Base-by-base conservation (phyloP, 768 basidiomycete genomes). In the Leccinum incarnatum region DNA sequence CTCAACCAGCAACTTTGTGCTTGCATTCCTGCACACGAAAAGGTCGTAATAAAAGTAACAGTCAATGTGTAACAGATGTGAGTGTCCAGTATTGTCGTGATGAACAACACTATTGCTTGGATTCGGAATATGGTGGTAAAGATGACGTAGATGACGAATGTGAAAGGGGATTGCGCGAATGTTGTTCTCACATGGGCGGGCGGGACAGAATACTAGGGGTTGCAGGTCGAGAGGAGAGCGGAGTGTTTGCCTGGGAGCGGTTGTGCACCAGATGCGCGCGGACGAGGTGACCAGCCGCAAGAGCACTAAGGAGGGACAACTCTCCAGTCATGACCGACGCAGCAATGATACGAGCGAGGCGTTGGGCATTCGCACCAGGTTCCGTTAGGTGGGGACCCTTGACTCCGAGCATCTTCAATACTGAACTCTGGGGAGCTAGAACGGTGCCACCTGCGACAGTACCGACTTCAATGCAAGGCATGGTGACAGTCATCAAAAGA, bases 381-480 rank as follows among this genome's bases (percentile, higher is more conserved):
- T 83, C 77, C 11, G 89, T 88, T 0, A 86, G 81, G 75, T 98
- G 91, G 0, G 97, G 91, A 55, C 97, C 97, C 59, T 83, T 86
- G 69, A 98, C 77, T 36, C 95, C 96, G 53, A 99, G 88, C 89
- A 98, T 87, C 51, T 96, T 92, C 60, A 98, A 85, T 53, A 98
- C 88, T 9, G 91, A 85, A 49, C 85, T 82, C 72, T 99, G 97
- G 0, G 97, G 96, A 7, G 80, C 84, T 51, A 99, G 88, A 36
- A 96, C 83, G 2, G 96, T 98, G 34, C 97, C 97, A 40, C 97
- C 97, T 37, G 96, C 97, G 54, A 99, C 88, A 45, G 97, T 98
- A 42, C 97, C 97, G 27, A 98, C 96, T 76, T 99, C 97, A 72
- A 99, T 94, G 30, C 89, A 97, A n/a, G 96, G 97, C 97, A 99